phyloP scores from a whole-genome alignment of 2,329 filamentous ascomycete genomes.

The Fusarium pseudoanthophilum region DNA sequence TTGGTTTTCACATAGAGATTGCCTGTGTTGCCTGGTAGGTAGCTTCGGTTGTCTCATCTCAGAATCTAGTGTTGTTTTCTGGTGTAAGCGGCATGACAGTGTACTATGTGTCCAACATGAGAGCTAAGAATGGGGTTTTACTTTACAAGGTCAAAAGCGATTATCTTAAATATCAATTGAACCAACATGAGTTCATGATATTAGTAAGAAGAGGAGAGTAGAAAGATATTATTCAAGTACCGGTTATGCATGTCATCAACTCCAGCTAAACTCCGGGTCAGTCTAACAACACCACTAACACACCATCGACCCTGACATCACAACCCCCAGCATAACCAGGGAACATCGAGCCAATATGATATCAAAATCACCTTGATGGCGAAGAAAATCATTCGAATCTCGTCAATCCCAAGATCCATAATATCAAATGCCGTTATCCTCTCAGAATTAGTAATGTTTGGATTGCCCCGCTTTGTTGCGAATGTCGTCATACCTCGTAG shows the following conservation, averaged over 20 bases:
- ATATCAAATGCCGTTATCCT: slow-evolving; percentile 14
- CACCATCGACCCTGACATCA: background rate
- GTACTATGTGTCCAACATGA: background rate
- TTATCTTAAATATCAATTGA: background rate
- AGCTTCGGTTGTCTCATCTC: background rate
- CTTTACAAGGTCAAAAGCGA: background rate
- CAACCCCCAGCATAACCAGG: background rate
- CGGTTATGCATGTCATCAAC: background rate
- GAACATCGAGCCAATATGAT: background rate
- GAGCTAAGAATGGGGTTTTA: background rate
- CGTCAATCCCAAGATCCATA: background rate
- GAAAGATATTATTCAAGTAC: background rate
- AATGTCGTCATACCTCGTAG: slow-evolving; percentile 35
- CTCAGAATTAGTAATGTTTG: slow-evolving; percentile 25
- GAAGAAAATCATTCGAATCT: background rate
- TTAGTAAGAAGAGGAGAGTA: background rate
- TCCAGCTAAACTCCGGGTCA: background rate
- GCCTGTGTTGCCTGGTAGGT: background rate
- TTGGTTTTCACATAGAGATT: background rate
- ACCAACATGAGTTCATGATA: background rate
- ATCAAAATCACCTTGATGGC: slow-evolving; percentile 7
- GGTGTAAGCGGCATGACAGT: background rate
- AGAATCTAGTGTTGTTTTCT: background rate
- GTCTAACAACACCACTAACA: slow-evolving; percentile 1
- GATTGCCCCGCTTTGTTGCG: slow-evolving; percentile 22